A percentile compares a stretch with the other conserved stretches of the same genome.
These are phyloP conservation scores for Debaryomyces prosopidis DNA, from an alignment of 805 yeast species.

Conservation along the genomic window DNA sequence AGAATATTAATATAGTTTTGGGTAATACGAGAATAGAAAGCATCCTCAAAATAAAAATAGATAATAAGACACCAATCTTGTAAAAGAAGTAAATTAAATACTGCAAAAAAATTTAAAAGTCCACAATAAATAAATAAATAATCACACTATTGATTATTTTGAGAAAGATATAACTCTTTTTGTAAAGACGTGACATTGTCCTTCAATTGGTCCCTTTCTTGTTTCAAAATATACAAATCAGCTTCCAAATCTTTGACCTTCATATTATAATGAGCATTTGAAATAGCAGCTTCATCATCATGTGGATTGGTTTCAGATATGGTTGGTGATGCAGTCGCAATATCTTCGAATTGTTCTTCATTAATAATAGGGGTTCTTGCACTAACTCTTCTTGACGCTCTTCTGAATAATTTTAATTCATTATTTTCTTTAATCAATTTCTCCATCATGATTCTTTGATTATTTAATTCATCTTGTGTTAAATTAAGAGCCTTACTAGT, in stretches of 20 bases:
- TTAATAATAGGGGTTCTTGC: conserved; percentile 29
- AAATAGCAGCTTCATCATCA: conserved; percentile 31
- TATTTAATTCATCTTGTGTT: conserved; percentile 70
- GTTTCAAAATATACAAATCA: conserved; percentile 74
- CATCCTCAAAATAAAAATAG: no score
- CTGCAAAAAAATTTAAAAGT: conserved; percentile 1
- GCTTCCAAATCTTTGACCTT: conserved; percentile 83
- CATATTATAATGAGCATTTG: conserved; percentile 63
- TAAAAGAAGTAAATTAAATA: neutral
- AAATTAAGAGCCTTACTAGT: conserved; percentile 72
- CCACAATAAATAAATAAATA: conserved; percentile 1
- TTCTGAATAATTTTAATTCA: conserved; percentile 57
- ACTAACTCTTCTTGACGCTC: conserved; percentile 38
- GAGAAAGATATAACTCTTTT: conserved; percentile 48
- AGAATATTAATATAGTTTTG: no score
- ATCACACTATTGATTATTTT: conserved; percentile 2
- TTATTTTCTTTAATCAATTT: conserved; percentile 66
- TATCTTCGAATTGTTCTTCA: conserved; percentile 12
- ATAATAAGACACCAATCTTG: no score
- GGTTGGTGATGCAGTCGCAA: conserved; percentile 5
- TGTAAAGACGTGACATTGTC: conserved; percentile 59
- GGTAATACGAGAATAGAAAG: no score
- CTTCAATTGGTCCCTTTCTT: conserved; percentile 79
- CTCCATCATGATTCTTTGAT: conserved; percentile 55
- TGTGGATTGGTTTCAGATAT: conserved; percentile 11